Evolutionary conservation across 352 stramenopile genomes (phyloP).

Genomic region (Phytophthora europaea): DNA sequence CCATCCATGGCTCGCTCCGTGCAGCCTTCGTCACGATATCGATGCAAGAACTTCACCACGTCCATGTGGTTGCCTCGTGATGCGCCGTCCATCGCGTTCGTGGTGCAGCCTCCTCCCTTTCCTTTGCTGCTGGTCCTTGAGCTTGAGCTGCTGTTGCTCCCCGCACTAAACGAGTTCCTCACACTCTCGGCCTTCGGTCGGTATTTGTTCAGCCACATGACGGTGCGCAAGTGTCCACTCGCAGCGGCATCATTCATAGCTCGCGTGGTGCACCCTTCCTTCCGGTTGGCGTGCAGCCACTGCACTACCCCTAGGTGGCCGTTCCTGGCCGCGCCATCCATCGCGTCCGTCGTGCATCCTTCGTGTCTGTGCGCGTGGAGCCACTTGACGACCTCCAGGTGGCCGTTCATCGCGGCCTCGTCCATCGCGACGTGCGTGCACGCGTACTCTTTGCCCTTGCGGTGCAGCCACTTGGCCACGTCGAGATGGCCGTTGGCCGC

Average conservation of each 20-base stretch:
- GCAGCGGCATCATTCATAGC: conserved; percentile 54
- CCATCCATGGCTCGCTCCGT: conserved; percentile 42
- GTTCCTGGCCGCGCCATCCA: conserved; percentile 40
- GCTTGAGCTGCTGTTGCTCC: conserved; percentile 27
- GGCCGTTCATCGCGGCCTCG: conserved; percentile 45
- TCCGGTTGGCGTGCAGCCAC: conserved; percentile 41
- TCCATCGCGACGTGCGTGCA: conserved; percentile 50
- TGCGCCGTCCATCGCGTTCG: conserved; percentile 44
- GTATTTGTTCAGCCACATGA: conserved; percentile 48
- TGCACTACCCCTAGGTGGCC: conserved; percentile 41
- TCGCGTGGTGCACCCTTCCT: conserved; percentile 39
- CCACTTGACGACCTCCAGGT: conserved; percentile 49
- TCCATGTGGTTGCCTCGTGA: conserved; percentile 36
- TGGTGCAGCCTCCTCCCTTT: conserved; percentile 37
- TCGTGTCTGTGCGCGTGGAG: conserved; percentile 34
- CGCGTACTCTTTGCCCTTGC: conserved; percentile 30
- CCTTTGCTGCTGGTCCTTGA: conserved; percentile 14
- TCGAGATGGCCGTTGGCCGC: conserved; percentile 39
- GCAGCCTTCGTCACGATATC: conserved; percentile 45
- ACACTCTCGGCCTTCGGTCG: conserved; percentile 17
- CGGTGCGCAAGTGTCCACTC: conserved; percentile 42
- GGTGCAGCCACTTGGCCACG: conserved; percentile 43
- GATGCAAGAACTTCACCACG: conserved; percentile 51
- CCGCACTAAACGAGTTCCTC: conserved; percentile 17
- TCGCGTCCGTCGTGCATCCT: conserved; percentile 35